Evolutionary conservation across 148 eudicot genomes (phyloP), one percentile per base, ranked within the genome.

Genomic region (Rhododendron mucronatum): DNA sequence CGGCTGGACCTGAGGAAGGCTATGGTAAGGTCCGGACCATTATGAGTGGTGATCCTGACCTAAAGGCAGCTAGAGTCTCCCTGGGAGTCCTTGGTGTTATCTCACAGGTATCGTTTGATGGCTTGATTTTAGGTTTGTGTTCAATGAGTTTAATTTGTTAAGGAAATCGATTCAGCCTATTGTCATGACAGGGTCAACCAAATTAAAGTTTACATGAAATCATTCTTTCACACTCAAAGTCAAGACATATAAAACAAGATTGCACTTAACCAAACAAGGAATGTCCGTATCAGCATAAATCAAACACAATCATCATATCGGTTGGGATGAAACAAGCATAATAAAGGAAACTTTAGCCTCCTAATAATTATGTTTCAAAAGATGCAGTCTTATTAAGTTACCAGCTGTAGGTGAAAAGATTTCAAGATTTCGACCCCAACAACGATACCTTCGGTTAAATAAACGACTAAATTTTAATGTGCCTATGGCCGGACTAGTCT

Each of bases 1-100:
- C 98, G 5, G 94, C 90, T 3, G 44, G 23, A 23, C 51, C 89
- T 0, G 74, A 84, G 55, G 91, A 91, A 13, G 94, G 92, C 45
- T 94, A 87, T 74, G 92, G 87, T 5, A 90, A 75, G 89, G 90
- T 91, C 20, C 84, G 88, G 26, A 88, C 86, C 0, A 84, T 93
- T 5, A 69, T 48, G 69, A 82, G 84, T 23, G 83, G 82, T 35
- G 86, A 91, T 55, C 83, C 82, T 8, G 94, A 93, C 71, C 84
- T 95, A 51, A 86, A 95, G 80, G 96, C 98, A 1, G 94, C 91
- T 73, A 89, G 76, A 79, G 98, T 95, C 59, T 95, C 98, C 3
- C 94, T 95, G n/a, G 98, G 98, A 47, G 95, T 95, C 18, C 98
- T 95, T 84, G 98, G 98, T 18, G 96, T 95, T 41, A 91, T 95